phyloP scores from a whole-genome alignment of 2,329 filamentous ascomycete species.

The Aspergillus amoenus region DNA sequence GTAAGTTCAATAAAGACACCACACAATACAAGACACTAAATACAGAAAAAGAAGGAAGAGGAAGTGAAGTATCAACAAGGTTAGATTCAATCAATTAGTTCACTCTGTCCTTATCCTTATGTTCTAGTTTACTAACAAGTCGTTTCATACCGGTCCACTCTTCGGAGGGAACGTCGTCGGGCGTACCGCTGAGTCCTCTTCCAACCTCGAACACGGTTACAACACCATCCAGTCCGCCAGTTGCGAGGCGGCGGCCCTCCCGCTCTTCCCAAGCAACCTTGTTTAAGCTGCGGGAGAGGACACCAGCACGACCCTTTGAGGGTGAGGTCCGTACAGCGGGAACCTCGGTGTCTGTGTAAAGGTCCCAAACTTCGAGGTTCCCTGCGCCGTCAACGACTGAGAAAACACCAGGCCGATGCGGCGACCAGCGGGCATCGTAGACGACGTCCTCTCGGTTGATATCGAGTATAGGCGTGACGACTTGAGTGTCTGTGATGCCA shows the following conservation, averaged over 20 bases:
- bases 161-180: constrained; percentile 77
- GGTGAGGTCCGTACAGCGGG: constrained; percentile 80
- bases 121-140: constrained; percentile 73
- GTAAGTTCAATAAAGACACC: constrained; percentile 19
- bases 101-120: constrained; percentile 41
- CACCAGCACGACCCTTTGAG: constrained; percentile 59
- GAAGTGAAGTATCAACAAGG: not conserved
- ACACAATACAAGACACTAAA: constrained; percentile 15
- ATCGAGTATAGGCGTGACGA: constrained; percentile 75
- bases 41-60: constrained; percentile 12
- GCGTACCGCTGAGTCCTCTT: constrained; percentile 72
- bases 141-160: constrained; percentile 95
- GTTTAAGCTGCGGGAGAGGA: constrained; percentile 84
- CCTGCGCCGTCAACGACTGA: constrained; percentile 91
- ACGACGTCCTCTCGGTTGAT: constrained; percentile 94
- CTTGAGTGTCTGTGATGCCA: constrained; percentile 43
- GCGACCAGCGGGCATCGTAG: constrained; percentile 95
- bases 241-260: constrained; percentile 82
- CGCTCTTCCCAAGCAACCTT: constrained; percentile 91
- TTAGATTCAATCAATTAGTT: constrained; percentile 19
- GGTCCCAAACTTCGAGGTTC: constrained; percentile 90
- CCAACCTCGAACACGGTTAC: constrained; percentile 89
- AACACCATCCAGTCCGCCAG: constrained; percentile 87
- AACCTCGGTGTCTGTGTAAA: constrained; percentile 88
- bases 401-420: constrained; percentile 90